Conservation (phyloP, 805 yeast species). For the Starmerella potacharoeniae region DNA sequence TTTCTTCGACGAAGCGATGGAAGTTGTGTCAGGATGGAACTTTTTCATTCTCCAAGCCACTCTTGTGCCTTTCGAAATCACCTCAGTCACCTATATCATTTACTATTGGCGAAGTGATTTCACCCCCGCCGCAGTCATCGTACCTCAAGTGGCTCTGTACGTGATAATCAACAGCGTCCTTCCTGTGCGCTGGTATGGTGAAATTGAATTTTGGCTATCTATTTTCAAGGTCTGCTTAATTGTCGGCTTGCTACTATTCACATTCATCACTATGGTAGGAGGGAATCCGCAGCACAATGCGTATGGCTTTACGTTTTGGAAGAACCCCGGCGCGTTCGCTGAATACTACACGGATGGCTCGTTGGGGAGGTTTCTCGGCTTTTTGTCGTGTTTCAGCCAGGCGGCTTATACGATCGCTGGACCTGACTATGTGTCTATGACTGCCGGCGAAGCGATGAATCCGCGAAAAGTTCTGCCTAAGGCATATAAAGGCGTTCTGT, state of each 20-base stretch:
- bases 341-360: slow-evolving; percentile 41
- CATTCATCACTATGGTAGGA: slow-evolving; percentile 74
- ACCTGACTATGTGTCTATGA: slow-evolving; percentile 75
- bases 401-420: slow-evolving; percentile 78
- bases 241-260: slow-evolving; percentile 61
- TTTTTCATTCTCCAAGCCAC: slow-evolving; percentile 67
- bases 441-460: slow-evolving; percentile 67
- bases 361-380: slow-evolving; percentile 61
- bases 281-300: slow-evolving; percentile 66
- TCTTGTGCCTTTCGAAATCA: slow-evolving; percentile 72
- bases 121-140: slow-evolving; percentile 57
- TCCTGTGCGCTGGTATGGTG: slow-evolving; percentile 70
- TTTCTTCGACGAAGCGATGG: slow-evolving; percentile 65
- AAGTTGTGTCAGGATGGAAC: slow-evolving; percentile 68
- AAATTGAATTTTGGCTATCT: slow-evolving; percentile 68
- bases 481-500: slow-evolving; percentile 66
- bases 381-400: slow-evolving; percentile 52
- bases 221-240: slow-evolving; percentile 64
- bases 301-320: slow-evolving; percentile 50
- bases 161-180: slow-evolving; percentile 48
- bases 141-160: slow-evolving; percentile 53
- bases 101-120: slow-evolving; percentile 75
- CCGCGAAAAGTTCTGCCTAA: slow-evolving; percentile 66
- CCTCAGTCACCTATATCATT: slow-evolving; percentile 64
- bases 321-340: slow-evolving; percentile 46